These are phyloP conservation scores for Lepidium didymum DNA, from an alignment of 345 rosid genomes.

Conservation along the genomic window DNA sequence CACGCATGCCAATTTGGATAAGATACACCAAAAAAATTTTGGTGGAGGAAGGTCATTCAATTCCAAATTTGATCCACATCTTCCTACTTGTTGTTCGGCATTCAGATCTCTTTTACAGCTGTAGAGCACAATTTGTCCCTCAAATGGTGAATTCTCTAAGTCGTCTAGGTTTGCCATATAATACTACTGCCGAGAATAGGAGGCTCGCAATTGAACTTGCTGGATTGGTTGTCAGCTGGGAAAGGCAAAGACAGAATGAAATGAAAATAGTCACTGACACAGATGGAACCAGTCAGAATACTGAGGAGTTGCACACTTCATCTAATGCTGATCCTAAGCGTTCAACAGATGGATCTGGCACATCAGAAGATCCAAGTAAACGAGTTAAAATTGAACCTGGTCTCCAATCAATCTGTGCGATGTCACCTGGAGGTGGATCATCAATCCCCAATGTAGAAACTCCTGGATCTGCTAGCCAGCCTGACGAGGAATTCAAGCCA, in stretches of 20 bases:
- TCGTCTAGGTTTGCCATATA: slow-evolving; percentile 94
- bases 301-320: slow-evolving; percentile 50
- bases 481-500: slow-evolving; percentile 98
- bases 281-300: slow-evolving; percentile 53
- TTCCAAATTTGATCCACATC: slow-evolving; percentile 95
- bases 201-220: slow-evolving; percentile 99
- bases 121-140: slow-evolving; percentile 98
- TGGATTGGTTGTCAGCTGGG: slow-evolving; percentile 98
- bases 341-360: slow-evolving; percentile 62
- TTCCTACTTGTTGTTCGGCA: slow-evolving; percentile 98
- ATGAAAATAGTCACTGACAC: slow-evolving; percentile 60
- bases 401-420: slow-evolving; percentile 81
- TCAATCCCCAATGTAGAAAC: slow-evolving; percentile 86
- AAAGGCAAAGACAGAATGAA: slow-evolving; percentile 94
- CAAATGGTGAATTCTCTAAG: slow-evolving; percentile 99
- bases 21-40: slow-evolving; percentile 93
- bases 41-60: slow-evolving; percentile 98
- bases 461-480: slow-evolving; percentile 94
- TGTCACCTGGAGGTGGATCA: slow-evolving; percentile 94
- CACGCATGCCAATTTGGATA: slow-evolving; percentile 99
- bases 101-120: slow-evolving; percentile 92
- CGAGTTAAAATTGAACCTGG: slow-evolving; percentile 95
- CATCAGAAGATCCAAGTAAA: slow-evolving; percentile 78
- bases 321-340: slow-evolving; percentile 65
- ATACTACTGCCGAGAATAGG: slow-evolving; percentile 88